A percentile compares a stretch with the other conserved stretches of the same genome.
Conservation (phyloP, 2,329 filamentous ascomycete genomes). For the Aspergillus tubingensis region DNA sequence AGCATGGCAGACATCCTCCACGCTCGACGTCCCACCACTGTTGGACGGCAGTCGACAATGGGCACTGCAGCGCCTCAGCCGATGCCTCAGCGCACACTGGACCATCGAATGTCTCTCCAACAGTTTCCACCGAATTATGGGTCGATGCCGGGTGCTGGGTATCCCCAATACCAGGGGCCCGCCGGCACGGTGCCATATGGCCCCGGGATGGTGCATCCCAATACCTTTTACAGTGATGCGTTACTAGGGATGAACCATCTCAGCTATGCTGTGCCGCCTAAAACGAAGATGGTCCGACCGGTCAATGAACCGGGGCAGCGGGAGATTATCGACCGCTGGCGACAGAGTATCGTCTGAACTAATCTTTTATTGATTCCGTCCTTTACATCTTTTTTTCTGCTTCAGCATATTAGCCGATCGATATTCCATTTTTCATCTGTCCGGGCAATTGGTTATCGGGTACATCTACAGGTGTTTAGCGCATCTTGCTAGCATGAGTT, state of each 20-base stretch:
- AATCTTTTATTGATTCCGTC: background rate
- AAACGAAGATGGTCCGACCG: constrained; percentile 32
- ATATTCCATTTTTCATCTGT: background rate
- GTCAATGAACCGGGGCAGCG: constrained; percentile 54
- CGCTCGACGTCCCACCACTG: constrained; percentile 51
- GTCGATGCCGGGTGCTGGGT: constrained; percentile 19
- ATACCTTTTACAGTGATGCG: constrained; percentile 31
- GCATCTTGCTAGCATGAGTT: background rate
- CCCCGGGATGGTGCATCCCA: constrained; percentile 28
- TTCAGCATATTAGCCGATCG: background rate
- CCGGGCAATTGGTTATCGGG: background rate
- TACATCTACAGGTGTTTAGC: background rate
- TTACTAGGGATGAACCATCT: constrained; percentile 30
- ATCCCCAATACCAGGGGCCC: constrained; percentile 21
- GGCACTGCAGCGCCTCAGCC: constrained; percentile 22
- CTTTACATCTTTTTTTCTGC: background rate
- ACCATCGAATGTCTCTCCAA: constrained; percentile 35
- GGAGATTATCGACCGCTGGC: constrained; percentile 63
- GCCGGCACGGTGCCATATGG: constrained; percentile 27
- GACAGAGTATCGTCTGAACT: constrained; percentile 45
- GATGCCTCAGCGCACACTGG: constrained; percentile 20
- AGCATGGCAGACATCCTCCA: constrained; percentile 55
- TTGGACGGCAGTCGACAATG: constrained; percentile 29
- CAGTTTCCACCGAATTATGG: constrained; percentile 27
- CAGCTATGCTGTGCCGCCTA: constrained; percentile 29